Percentiles rank a stretch among this genome's conserved stretches.
phyloP scores from a whole-genome alignment of 257 asterid genomes.

The Apocynum venetum region DNA sequence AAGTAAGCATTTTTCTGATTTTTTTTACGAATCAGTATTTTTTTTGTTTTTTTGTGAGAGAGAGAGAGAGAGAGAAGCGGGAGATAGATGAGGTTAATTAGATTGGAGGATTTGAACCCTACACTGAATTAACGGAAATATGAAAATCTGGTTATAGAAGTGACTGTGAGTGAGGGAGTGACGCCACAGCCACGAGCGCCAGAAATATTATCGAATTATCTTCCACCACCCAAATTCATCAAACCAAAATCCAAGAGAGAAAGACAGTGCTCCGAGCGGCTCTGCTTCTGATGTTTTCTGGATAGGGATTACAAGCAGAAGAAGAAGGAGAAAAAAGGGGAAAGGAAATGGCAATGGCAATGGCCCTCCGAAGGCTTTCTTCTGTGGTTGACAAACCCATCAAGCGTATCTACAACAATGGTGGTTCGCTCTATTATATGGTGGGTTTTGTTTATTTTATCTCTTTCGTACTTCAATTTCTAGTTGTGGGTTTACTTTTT shows the following conservation, averaged over 20 bases:
- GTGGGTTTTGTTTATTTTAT: conserved; percentile 22
- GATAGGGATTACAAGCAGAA: background rate
- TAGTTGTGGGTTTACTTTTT: background rate
- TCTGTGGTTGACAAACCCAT: conserved; percentile 59
- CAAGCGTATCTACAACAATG: conserved; percentile 51
- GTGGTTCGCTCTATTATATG: conserved; percentile 65
- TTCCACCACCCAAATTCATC: conserved; percentile 56
- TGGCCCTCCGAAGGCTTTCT: conserved; percentile 75
- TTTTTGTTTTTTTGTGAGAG: too few relatives aligned
- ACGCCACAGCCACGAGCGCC: conserved; percentile 20
- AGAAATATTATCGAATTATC: conserved; percentile 48
- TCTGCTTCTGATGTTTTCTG: conserved; percentile 3
- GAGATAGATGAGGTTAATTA: background rate
- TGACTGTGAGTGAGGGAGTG: background rate
- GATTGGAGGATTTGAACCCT: background rate
- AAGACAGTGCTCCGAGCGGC: background rate
- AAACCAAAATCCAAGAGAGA: background rate
- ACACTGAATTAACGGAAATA: conserved; percentile 5
- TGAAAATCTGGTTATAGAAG: conserved; percentile 11
- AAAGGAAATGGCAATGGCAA: conserved; percentile 51
- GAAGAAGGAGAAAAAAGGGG: conserved; percentile 2
- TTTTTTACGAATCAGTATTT: too few relatives aligned
- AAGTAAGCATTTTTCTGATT: too few relatives aligned
- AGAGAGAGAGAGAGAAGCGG: too few relatives aligned
- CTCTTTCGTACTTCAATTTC: background rate